phyloP scores from a whole-genome alignment of 208 protist genomes.

The Trypanosomatidae sp. region DNA sequence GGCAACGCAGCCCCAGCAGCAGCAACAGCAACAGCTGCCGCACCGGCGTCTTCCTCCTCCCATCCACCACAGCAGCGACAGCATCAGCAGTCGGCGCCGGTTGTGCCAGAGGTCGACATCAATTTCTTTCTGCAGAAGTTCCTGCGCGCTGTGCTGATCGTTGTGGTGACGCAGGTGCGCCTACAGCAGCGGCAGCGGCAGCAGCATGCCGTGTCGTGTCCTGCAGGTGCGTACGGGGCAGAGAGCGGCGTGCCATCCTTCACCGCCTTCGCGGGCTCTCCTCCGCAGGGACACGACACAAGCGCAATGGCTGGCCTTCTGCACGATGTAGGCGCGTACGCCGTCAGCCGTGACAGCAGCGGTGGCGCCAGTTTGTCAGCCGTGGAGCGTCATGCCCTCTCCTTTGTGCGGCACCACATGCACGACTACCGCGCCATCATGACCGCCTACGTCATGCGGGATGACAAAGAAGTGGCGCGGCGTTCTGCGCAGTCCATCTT shows the following conservation, averaged over 20 bases:
- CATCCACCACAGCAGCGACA: too few relatives aligned
- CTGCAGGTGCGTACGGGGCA: background rate
- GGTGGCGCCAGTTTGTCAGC: constrained; percentile 17
- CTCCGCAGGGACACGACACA: background rate
- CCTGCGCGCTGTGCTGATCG: constrained; percentile 49
- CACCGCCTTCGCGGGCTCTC: too few relatives aligned
- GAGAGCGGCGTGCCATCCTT: too few relatives aligned
- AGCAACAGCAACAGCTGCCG: too few relatives aligned
- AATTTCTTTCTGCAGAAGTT: constrained; percentile 58
- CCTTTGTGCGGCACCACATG: constrained; percentile 46
- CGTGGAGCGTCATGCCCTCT: constrained; percentile 44
- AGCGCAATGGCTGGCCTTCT: background rate
- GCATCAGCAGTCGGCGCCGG: background rate
- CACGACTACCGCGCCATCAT: constrained; percentile 39
- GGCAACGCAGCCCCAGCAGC: too few relatives aligned
- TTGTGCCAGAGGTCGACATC: constrained; percentile 9
- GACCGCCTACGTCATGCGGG: constrained; percentile 58
- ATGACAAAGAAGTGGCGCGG: constrained; percentile 45
- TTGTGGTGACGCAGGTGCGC: constrained; percentile 49
- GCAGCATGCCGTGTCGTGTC: constrained; percentile 17
- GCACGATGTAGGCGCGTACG: too few relatives aligned
- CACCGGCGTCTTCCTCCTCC: too few relatives aligned
- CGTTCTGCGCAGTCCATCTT: constrained; percentile 60
- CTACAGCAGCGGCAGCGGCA: constrained; percentile 18
- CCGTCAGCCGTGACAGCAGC: background rate